Evolutionary conservation across 148 eudicot genomes (phyloP).

Genomic region (Nepenthes mirabilis): DNA sequence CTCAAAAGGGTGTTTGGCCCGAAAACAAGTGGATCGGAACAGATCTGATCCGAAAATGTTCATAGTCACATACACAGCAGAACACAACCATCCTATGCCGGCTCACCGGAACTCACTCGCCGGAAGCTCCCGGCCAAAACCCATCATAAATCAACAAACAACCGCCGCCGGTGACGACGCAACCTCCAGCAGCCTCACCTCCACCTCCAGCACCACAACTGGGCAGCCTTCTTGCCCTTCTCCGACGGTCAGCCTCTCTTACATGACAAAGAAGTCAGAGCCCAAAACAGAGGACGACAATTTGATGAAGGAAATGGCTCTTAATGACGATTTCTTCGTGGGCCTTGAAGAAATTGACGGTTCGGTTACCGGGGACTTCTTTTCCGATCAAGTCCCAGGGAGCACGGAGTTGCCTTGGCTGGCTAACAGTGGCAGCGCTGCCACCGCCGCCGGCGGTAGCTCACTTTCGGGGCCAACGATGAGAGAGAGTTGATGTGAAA

Average conservation of each 20-base stretch:
- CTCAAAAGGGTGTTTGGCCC: slow-evolving; percentile 61
- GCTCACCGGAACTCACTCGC: slow-evolving; percentile 74
- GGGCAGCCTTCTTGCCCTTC: background rate
- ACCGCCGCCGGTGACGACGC: background rate
- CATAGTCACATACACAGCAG: slow-evolving; percentile 77
- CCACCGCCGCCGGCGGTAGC: background rate
- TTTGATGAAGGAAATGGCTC: background rate
- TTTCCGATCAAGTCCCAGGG: background rate
- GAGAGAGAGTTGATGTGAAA: too few species aligned
- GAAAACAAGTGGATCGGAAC: slow-evolving; percentile 79
- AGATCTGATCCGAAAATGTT: slow-evolving; percentile 78
- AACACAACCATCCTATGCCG: slow-evolving; percentile 82
- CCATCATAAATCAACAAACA: slow-evolving; percentile 3
- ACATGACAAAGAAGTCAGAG: too few species aligned
- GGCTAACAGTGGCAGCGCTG: background rate
- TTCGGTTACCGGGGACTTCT: background rate
- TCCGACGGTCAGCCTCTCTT: background rate
- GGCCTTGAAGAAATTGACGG: background rate
- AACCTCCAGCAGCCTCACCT: background rate
- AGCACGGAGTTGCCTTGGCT: background rate
- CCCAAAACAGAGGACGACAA: background rate
- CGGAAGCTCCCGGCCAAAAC: slow-evolving; percentile 68
- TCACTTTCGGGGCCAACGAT: background rate
- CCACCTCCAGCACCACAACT: background rate
- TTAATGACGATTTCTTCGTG: background rate